phyloP scores from a whole-genome alignment of 2,329 filamentous ascomycete genomes.

The Penicillium sp. region DNA sequence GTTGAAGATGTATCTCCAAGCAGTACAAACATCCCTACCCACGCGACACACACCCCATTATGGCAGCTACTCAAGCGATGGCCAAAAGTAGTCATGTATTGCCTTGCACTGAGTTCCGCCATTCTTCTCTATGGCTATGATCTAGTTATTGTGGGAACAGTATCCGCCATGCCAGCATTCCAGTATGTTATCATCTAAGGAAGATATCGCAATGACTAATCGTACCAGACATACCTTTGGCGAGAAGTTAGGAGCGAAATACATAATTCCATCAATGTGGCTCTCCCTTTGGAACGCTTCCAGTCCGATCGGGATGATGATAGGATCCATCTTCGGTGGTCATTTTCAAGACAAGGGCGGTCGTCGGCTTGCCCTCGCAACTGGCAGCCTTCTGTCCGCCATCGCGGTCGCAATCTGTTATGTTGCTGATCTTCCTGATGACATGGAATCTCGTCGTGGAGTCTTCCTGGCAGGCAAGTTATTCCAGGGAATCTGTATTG shows the following conservation, averaged over 20 bases:
- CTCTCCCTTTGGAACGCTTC: slow-evolving; percentile 44
- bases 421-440: slow-evolving; percentile 17
- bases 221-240: slow-evolving; percentile 25
- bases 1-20: slow-evolving; percentile 4
- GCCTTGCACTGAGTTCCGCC: slow-evolving; percentile 19
- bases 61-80: slow-evolving; percentile 18
- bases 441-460: slow-evolving; percentile 29
- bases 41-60: slow-evolving; percentile 8
- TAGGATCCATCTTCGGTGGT: slow-evolving; percentile 39
- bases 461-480: slow-evolving; percentile 48
- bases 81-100: slow-evolving; percentile 16
- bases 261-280: slow-evolving; percentile 43
- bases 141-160: slow-evolving; percentile 27
- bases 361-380: slow-evolving; percentile 34
- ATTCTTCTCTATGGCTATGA: slow-evolving; percentile 31
- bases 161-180: slow-evolving; percentile 29
- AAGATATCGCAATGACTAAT: neutral
- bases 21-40: neutral
- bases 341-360: slow-evolving; percentile 41
- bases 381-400: slow-evolving; percentile 37
- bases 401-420: slow-evolving; percentile 29
- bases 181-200: slow-evolving; percentile 16
- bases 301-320: slow-evolving; percentile 38
- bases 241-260: slow-evolving; percentile 25
- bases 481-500: slow-evolving; percentile 47